Base-by-base conservation (phyloP, 352 stramenopile genomes). In the Pythium oligandrum region DNA sequence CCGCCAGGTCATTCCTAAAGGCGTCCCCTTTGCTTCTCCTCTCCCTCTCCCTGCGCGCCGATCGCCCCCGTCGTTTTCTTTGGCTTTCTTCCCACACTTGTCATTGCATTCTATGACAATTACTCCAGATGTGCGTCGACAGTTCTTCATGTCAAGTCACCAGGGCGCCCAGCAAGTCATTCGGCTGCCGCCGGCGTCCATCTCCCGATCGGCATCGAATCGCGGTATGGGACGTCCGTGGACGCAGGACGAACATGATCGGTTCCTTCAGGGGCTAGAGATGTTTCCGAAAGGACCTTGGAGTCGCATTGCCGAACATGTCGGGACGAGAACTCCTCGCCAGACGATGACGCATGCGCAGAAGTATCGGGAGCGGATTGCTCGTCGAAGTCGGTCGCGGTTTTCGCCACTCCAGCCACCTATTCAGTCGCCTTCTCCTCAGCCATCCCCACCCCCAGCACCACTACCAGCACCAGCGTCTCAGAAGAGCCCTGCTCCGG, bases 301-400 rank as follows among this genome's bases (percentile, higher is more conserved):
- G 61, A 71, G 62, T 0, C 17, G 17, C 17, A 69, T 76, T 26
- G 61, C 68, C 5, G 45, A 56, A 3, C 48, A 66, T 32, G 57
- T 76, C 7, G 68, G 54, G 4, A 70, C 56, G 8, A 26, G 17
- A 26, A 26, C 17, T 26, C 17, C 17, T 26, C 17, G 17, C 0
- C 68, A 76, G 39, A 55, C 60, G 3, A 74, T 70, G 65, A 71
- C 65, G 0, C 68, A 77, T 35, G 65, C 68, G 7, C 68, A 77
- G 37, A 73, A 73, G 42, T 74, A 77, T 47, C 55, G 64, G 2
- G 51, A 76, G 57, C 61, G 58, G 31, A 73, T 74, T 33, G 42
- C 55, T 10, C 51, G 58, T n/a, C 47, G 44, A 26, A 32, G 60
- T 26, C 17, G 17, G 17, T 26, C 17, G 17, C 17, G 17, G 17